Evolutionary conservation across 495 filamentous ascomycete genomes (phyloP), one percentile per base, ranked within the genome.

Genomic region (Wilcoxina mikolae): DNA sequence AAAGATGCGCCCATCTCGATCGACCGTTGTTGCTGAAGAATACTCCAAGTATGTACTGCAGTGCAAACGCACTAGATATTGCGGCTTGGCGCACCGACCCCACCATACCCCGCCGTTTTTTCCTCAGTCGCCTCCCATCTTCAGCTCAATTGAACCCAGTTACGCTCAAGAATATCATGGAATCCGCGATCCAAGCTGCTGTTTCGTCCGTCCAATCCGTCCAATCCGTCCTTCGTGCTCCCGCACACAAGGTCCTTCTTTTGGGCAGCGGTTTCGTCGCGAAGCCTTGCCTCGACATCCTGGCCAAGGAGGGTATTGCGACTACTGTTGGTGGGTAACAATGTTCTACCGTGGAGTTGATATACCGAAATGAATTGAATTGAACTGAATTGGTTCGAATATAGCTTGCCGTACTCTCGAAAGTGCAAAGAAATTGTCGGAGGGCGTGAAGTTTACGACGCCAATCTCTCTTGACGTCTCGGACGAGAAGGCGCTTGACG

Each of bases 331-430:
- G 84, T 87, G 78, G 59, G 78, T 70, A 15, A 39, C 47, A n/a
- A 50, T 24, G 43, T n/a, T 15, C 20, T 56, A 39, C 17, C 11
- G n/a, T 46, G 43, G n/a, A 20, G 23, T 11, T 20, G 43, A 46
- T 33, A 27, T 27, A 17, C 44, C 18, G 51, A 20, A 49, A 42
- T 54, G 5, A 58, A 54, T 35, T 56, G 33, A 7, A 18, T 51
- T 26, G 41, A n/a, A 3, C 22, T 57, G 41, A 28, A 15, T 10
- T 29, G 39, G 39, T 47, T 38, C 26, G 50, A 53, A 33, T 26
- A 47, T 56, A 87, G 89, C 91, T 55, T 95, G 89, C 77, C 74
- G 91, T 67, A 95, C 85, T 26, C 74, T 93, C 17, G 76, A 82
- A 53, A 78, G 66, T 33, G 87, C 91, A 50, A 66, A 88, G 74